Percentiles rank a stretch among this genome's conserved stretches.
phyloP scores from a whole-genome alignment of 495 filamentous ascomycete genomes.

The Evernia prunastri region DNA sequence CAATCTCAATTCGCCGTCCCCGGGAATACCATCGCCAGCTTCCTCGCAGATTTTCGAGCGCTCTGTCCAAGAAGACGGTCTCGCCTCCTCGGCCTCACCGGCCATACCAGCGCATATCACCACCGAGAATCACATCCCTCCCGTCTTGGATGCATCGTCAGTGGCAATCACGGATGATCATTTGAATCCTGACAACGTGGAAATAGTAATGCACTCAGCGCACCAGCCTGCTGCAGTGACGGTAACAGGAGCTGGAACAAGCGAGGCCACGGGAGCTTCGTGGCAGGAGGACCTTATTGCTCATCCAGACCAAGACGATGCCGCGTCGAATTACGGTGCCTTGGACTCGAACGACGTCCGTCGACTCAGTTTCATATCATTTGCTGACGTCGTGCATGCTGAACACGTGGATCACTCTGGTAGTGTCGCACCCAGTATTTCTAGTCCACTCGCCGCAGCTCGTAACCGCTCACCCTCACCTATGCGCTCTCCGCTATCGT shows the following conservation, averaged over 20 bases:
- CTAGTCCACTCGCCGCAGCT: conserved; percentile 43
- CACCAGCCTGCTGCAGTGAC: conserved; percentile 70
- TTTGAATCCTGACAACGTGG: conserved; percentile 71
- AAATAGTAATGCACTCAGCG: conserved; percentile 75
- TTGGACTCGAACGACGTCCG: conserved; percentile 71
- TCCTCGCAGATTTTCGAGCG: conserved; percentile 90
- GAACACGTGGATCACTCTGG: conserved; percentile 59
- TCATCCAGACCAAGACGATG: conserved; percentile 47
- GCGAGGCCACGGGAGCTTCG: conserved; percentile 34
- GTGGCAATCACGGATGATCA: conserved; percentile 78
- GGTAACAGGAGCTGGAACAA: conserved; percentile 45
- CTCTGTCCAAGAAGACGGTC: conserved; percentile 73
- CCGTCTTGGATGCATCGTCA: conserved; percentile 81
- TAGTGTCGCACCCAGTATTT: conserved; percentile 36
- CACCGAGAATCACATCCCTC: conserved; percentile 87
- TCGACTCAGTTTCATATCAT: conserved; percentile 84
- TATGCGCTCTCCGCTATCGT: conserved; percentile 62
- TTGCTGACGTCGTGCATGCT: conserved; percentile 88
- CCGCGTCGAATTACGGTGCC: conserved; percentile 62
- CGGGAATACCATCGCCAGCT: conserved; percentile 57
- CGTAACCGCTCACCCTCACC: conserved; percentile 67
- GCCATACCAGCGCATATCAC: conserved; percentile 82
- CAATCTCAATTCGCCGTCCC: conserved; percentile 49
- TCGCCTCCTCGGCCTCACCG: conserved; percentile 57
- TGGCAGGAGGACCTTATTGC: conserved; percentile 53